Evolutionary conservation across 2,329 filamentous ascomycete genomes (phyloP), one percentile per base, ranked within the genome.

Genomic region (Sclerotinia nivalis): DNA sequence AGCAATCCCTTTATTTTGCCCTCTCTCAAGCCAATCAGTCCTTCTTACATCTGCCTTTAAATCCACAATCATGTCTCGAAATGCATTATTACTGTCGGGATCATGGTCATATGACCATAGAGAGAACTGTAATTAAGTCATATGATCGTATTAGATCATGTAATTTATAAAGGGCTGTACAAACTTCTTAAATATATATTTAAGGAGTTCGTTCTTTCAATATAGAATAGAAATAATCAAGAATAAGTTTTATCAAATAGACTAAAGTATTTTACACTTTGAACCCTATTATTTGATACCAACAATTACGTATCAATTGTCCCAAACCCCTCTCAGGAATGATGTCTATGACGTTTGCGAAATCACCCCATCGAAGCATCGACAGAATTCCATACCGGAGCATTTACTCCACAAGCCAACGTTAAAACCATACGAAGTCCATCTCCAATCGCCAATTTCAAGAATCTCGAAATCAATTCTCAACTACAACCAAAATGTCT

Each of bases 401-500:
- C 25, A 61, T 62, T 28, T 62, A 47, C 56, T 62, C 56, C 66
- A 37, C 43, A n/a, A n/a, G 13, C 9, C 34, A n/a, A 40, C 25
- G n/a, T 47, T 31, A 49, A 22, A 59, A 47, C 9, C 37, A 60
- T 15, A 47, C 37, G 40, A 49, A 45, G 34, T 8, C 18, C 49
- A 43, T 25, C 55, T 40, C 25, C 31, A 59, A 31, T 65, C 20
- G 59, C 40, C 59, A 15, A 31, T 50, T 43, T 12, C 59, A 52
- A 56, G 37, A 69, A 40, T 37, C 15, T 25, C 20, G 20, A 22
- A 45, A 52, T 7, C 20, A 68, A 28, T 64, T 69, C 18, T 65
- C 67, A n/a, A 65, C 59, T 31, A 40, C 49, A 31, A 40, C 25
- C 37, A 74, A 69, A 28, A 75, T 75, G 74, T 74, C 75, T 66